Conservation (phyloP, 495 filamentous ascomycete species). For the Penicillium cosmopolitanum region DNA sequence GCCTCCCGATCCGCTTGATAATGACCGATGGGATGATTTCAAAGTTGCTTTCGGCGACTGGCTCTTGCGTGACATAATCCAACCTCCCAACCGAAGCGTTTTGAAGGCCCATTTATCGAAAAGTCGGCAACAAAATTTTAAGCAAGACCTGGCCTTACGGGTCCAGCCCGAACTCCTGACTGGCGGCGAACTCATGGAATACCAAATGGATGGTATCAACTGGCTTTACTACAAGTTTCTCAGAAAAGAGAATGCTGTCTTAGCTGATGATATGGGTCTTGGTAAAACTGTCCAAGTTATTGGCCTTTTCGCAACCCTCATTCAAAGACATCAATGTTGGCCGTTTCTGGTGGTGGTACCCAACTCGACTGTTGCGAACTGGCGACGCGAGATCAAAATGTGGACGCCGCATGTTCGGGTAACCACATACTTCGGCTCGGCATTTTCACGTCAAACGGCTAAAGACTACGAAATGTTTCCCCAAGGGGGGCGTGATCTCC, state of each 20-base stretch:
- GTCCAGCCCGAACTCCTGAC: constrained; percentile 73
- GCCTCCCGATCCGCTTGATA: constrained; percentile 69
- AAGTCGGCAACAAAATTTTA: constrained; percentile 68
- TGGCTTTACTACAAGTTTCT: constrained; percentile 96
- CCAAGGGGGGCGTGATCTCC: constrained; percentile 59
- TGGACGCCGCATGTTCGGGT: constrained; percentile 88
- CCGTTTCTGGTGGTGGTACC: constrained; percentile 94
- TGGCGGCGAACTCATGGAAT: constrained; percentile 86
- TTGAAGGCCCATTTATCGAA: constrained; percentile 64
- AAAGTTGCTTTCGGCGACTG: constrained; percentile 81
- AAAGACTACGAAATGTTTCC: constrained; percentile 84
- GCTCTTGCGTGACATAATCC: constrained; percentile 73
- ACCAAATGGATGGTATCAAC: constrained; percentile 92
- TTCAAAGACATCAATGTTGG: constrained; percentile 79
- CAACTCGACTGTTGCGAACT: constrained; percentile 94
- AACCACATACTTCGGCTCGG: constrained; percentile 86
- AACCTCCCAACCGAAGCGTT: constrained; percentile 51
- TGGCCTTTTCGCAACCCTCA: constrained; percentile 75
- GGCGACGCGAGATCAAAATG: constrained; percentile 93
- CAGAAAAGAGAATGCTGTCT: constrained; percentile 79
- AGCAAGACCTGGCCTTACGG: constrained; percentile 63
- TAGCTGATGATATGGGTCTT: constrained; percentile 98
- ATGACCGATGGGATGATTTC: constrained; percentile 79
- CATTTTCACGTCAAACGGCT: constrained; percentile 68
- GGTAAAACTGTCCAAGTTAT: constrained; percentile 98